Conservation (phyloP, 192 early-diverging fungal species). For the Dispira simplex region DNA sequence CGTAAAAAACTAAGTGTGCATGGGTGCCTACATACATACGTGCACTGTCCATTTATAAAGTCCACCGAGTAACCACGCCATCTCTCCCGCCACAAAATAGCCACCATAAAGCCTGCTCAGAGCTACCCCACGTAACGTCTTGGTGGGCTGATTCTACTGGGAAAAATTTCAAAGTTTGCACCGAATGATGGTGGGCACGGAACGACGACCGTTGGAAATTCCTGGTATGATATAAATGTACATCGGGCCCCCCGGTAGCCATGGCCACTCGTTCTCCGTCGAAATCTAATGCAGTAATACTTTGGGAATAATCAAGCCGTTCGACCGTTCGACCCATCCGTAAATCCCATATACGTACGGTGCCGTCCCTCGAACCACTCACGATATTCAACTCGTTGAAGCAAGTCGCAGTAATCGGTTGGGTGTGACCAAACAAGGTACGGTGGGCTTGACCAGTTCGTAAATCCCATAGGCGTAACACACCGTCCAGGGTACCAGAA, state of each 20-base stretch:
- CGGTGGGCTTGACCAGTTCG: conserved; percentile 57
- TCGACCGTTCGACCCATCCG: conserved; percentile 50
- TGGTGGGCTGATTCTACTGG: conserved; percentile 10
- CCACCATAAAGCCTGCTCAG: conserved; percentile 14
- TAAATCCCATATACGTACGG: conserved; percentile 57
- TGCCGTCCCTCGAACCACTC: conserved; percentile 51
- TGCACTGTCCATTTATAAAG: conserved; percentile 19
- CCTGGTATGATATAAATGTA: conserved; percentile 38
- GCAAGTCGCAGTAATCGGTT: conserved; percentile 39
- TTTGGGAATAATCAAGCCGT: conserved; percentile 31
- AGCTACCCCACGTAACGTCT: conserved; percentile 6
- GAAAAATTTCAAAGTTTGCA: conserved; percentile 26
- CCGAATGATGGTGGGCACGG: conserved; percentile 27
- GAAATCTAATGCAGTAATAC: conserved; percentile 33
- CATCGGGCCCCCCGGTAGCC: conserved; percentile 25
- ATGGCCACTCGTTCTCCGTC: conserved; percentile 38
- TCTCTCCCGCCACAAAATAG: conserved; percentile 44
- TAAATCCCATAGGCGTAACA: conserved; percentile 63
- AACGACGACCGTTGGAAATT: conserved; percentile 43
- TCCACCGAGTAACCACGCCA: conserved; percentile 49
- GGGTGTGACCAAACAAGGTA: conserved; percentile 46
- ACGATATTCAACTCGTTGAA: conserved; percentile 57
- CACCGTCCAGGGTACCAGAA: conserved; percentile 58
- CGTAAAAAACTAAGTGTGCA: no score
- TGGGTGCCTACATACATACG: no score